Evolutionary conservation across 139 green algal genomes (phyloP).

Genomic region (Mychonastes homosphaera): DNA sequence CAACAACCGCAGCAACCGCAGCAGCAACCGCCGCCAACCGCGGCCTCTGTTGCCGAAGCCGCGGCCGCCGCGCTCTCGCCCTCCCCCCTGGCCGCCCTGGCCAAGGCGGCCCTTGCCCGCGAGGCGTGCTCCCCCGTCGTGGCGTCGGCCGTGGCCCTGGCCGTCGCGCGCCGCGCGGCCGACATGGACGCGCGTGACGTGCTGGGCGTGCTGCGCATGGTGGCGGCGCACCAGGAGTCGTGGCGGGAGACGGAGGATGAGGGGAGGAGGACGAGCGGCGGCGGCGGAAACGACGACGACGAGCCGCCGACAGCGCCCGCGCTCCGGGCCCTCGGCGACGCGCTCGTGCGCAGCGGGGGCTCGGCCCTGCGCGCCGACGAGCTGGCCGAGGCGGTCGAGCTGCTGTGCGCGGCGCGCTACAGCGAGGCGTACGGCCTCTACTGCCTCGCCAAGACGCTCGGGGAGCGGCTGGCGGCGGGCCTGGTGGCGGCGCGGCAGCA

Average conservation of each 20-base stretch:
- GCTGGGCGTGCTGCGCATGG: constrained; percentile 12
- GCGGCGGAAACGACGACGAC: background rate
- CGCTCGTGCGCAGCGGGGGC: constrained; percentile 7
- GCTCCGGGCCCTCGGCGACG: constrained; percentile 8
- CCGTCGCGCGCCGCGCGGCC: constrained; percentile 5
- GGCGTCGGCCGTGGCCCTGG: constrained; percentile 3
- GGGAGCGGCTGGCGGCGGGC: no score
- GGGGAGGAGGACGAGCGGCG: no score
- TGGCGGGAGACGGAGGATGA: background rate
- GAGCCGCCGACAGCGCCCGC: background rate
- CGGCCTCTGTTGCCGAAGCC: background rate
- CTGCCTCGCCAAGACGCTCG: no score
- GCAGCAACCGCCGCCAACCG: background rate
- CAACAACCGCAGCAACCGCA: background rate
- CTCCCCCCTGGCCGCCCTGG: constrained; percentile 9
- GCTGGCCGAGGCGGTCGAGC: constrained; percentile 46
- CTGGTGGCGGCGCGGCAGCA: no score
- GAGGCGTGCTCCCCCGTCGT: constrained; percentile 2
- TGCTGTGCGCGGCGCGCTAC: constrained; percentile 15
- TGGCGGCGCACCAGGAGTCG: constrained; percentile 11
- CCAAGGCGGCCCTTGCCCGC: constrained; percentile 7
- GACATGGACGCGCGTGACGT: constrained; percentile 11
- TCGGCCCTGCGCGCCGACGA: constrained; percentile 47
- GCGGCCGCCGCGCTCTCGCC: background rate
- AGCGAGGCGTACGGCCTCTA: no score